Base-by-base conservation (phyloP, 2,329 filamentous ascomycete species). In the Trichophyton benhamiae region DNA sequence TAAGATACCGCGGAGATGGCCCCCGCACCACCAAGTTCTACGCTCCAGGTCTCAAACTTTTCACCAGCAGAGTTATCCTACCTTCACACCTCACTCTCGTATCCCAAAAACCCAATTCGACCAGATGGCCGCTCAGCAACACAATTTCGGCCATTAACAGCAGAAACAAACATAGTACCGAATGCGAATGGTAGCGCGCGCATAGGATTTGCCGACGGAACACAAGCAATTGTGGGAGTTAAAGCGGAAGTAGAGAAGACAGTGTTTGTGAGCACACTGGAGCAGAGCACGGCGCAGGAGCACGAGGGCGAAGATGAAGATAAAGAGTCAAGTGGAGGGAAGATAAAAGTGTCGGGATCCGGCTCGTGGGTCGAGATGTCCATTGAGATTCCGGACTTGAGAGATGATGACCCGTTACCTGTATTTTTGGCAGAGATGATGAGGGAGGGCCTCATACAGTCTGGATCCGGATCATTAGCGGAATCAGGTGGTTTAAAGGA, bases 41-140 rank as follows among this genome's bases (percentile, higher is more conserved):
- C 74, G 61, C 73, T 74, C 1, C 74, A 76, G 65, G 72, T 72
- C 59, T 74, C 83, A 52, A 86, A 90, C 68, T 87, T 97, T 75
- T 96, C 91, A 60, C 92, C 94, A 57, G 91, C 94, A 70, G 94
- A 99, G 78, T 88, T 99, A 70, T 91, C 91, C 68, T 99, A 96
- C 78, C 85, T 97, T 59, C 90, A 95, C 80, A 85, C 83, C 66
- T 91, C 92, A 4, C 89, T 99, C 70, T 86, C 91, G 63, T 77
- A 77, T 49, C 91, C 91, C 9, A 65, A 71, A 57, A 68, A 64
- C 36, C 91, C 94, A 20, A 87, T 97, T 72, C 91, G 94, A 25
- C 89, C 92, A 22, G 94, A 99, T 74, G 88, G 87, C 65, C 89
- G 91, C 70, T 77, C 83, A 17, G 79, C 90, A 20, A 88, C 85